Evolutionary conservation across 139 green algal species (phyloP).

Genomic region (Auxenochlorella pyrenoidosa): DNA sequence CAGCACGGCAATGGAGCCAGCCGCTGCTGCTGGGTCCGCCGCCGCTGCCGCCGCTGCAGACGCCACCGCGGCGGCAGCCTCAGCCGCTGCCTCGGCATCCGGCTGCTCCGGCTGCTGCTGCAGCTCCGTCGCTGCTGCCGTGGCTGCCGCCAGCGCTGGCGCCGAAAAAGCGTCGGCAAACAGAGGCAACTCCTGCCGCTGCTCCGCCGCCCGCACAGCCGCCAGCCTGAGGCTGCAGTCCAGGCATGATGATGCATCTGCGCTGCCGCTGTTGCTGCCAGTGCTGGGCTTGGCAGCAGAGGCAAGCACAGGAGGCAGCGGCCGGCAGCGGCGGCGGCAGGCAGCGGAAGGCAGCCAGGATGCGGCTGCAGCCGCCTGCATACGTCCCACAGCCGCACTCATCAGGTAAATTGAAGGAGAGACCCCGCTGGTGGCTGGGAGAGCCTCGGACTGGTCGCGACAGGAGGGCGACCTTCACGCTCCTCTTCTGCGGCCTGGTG

Average conservation of each 20-base stretch:
- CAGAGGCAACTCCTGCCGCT: conserved; percentile 5
- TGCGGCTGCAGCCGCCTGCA: no score
- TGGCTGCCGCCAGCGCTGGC: background rate
- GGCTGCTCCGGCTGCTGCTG: background rate
- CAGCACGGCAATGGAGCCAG: background rate
- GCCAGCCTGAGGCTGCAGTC: conserved; percentile 12
- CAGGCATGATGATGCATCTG: background rate
- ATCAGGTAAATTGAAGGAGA: no score
- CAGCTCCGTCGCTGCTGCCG: background rate
- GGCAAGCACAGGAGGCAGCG: background rate
- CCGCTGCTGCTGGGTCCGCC: no score
- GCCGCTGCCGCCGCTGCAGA: background rate
- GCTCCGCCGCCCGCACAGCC: conserved; percentile 16
- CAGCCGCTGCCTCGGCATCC: background rate
- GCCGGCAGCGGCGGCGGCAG: background rate
- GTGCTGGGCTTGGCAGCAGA: background rate
- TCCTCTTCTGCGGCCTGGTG: no score
- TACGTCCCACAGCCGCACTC: background rate
- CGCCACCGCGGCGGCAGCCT: background rate
- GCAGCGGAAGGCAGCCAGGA: no score
- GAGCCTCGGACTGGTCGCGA: no score
- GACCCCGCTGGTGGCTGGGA: no score
- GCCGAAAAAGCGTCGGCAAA: conserved; percentile 59
- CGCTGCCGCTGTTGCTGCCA: background rate
- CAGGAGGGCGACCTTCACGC: no score